phyloP scores from a whole-genome alignment of 306 rosid genomes.

The Boehmeria nivea region DNA sequence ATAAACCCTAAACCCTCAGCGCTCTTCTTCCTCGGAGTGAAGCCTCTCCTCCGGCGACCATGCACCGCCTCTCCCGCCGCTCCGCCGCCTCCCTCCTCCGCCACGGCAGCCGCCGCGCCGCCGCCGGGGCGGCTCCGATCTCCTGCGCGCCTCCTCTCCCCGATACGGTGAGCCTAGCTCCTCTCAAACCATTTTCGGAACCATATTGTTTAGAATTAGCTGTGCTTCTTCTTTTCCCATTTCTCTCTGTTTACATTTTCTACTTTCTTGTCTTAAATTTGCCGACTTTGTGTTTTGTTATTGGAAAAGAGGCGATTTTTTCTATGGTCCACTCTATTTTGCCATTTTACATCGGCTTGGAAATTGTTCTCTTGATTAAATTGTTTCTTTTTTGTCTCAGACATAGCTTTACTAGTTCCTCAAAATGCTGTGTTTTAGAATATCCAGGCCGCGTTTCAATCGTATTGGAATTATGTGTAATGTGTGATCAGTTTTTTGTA shows the following conservation, averaged over 20 bases:
- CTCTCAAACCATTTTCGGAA: neutral
- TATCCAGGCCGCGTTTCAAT: neutral
- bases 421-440: no score
- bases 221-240: neutral
- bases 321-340: no score
- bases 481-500: neutral
- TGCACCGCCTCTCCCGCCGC: constrained; percentile 71
- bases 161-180: constrained; percentile 29
- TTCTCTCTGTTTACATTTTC: neutral
- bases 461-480: neutral
- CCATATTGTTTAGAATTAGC: neutral
- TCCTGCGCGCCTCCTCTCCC: constrained; percentile 26
- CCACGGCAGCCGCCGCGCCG: constrained; percentile 39
- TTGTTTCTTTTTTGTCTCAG: no score
- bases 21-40: no score
- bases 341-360: no score
- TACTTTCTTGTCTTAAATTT: no score
- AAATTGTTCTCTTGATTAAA: no score
- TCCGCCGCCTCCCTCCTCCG: constrained; percentile 45
- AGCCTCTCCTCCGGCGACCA: constrained; percentile 6
- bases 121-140: constrained; percentile 33
- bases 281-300: neutral
- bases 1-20: neutral
- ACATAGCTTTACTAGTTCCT: no score
- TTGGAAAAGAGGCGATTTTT: no score